Conservation (phyloP, 2,329 filamentous ascomycete species). For the Cylindrodendrum hubeiense region DNA sequence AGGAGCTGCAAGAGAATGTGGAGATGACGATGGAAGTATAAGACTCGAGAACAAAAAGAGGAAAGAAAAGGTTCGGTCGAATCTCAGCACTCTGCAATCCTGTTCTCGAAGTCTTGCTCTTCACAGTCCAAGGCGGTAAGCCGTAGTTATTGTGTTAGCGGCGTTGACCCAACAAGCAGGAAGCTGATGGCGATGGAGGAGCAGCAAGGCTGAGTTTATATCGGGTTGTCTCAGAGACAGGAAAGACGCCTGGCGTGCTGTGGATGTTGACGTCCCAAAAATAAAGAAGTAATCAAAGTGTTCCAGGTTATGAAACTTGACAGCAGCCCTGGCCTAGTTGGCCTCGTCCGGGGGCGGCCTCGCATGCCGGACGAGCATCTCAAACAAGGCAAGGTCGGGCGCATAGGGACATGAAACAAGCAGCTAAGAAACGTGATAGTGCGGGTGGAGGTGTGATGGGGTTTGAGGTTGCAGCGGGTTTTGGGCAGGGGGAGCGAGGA, state of each 20-base stretch:
- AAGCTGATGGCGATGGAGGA: neutral
- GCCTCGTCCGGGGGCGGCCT: neutral
- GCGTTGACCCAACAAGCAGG: neutral
- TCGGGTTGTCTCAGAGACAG: neutral
- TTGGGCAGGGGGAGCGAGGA: neutral
- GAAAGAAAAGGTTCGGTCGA: neutral
- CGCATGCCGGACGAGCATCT: neutral
- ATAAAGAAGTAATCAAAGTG: conserved; percentile 6
- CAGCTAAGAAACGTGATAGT: neutral
- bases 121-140: neutral
- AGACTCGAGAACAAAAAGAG: neutral
- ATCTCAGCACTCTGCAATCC: neutral
- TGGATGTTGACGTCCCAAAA: conserved; percentile 2
- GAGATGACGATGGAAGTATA: no score
- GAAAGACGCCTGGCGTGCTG: neutral
- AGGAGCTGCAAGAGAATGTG: no score
- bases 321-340: neutral
- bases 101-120: neutral
- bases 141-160: neutral
- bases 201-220: conserved; percentile 10
- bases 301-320: conserved; percentile 14
- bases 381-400: neutral
- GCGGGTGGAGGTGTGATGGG: neutral
- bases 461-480: neutral
- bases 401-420: conserved; percentile 4